A percentile compares a stretch with the other conserved stretches of the same genome.
Evolutionary conservation across 768 basidiomycete species (phyloP).

Genomic region (Phlebiopsis flavidoalba): DNA sequence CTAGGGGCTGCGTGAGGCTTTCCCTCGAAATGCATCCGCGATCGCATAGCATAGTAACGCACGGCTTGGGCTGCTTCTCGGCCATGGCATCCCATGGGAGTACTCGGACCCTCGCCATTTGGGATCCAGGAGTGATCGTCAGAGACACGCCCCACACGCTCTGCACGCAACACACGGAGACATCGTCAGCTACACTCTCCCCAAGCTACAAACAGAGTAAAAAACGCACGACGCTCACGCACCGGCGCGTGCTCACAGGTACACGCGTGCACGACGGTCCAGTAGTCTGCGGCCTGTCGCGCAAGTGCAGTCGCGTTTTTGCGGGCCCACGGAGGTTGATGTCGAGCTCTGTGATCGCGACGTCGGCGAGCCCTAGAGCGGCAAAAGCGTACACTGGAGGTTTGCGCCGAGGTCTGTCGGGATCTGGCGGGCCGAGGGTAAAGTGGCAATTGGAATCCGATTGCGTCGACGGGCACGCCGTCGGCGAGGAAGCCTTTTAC

Average conservation of each 20-base stretch:
- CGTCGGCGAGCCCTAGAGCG: conserved; percentile 58
- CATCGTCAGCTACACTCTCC: neutral
- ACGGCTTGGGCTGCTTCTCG: conserved; percentile 15
- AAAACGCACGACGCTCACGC: conserved; percentile 27
- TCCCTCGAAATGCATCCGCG: conserved; percentile 11
- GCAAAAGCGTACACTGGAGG: conserved; percentile 48
- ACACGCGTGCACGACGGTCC: conserved; percentile 23
- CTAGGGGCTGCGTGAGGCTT: conserved; percentile 8
- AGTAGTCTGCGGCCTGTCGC: conserved; percentile 46
- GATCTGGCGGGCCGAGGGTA: conserved; percentile 52
- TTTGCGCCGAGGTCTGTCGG: conserved; percentile 41
- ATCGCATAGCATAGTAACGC: conserved; percentile 12
- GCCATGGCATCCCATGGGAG: conserved; percentile 26
- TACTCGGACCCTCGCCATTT: conserved; percentile 28
- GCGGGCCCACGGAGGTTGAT: conserved; percentile 54
- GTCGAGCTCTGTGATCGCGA: conserved; percentile 67
- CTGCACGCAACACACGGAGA: neutral
- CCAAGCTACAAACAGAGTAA: neutral
- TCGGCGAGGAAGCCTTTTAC: conserved; percentile 38
- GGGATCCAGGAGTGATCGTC: conserved; percentile 29
- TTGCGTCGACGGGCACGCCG: conserved; percentile 52
- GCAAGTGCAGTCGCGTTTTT: conserved; percentile 40
- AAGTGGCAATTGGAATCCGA: conserved; percentile 60
- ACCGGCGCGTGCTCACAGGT: conserved; percentile 22
- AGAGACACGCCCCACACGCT: conserved; percentile 37